Percentiles rank a stretch among this genome's conserved stretches.
These are phyloP conservation scores for Agaricus sinodeliciosus DNA, from an alignment of 768 basidiomycete genomes.

Conservation along the genomic window DNA sequence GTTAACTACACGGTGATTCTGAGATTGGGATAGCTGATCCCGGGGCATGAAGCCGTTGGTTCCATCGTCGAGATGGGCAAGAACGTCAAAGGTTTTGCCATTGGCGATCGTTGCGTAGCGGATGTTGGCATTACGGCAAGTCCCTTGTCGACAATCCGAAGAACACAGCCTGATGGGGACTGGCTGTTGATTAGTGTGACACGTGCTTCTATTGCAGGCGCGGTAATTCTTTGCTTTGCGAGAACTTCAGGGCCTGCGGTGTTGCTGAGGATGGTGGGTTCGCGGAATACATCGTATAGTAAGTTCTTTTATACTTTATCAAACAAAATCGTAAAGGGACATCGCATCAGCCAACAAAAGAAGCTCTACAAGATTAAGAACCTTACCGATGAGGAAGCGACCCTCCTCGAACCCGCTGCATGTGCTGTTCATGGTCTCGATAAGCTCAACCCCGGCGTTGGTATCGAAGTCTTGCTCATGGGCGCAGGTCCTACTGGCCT, in stretches of 20 bases:
- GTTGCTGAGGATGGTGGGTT: constrained; percentile 83
- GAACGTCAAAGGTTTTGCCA: constrained; percentile 67
- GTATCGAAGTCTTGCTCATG: constrained; percentile 76
- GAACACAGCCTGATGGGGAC: constrained; percentile 15
- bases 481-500: constrained; percentile 92
- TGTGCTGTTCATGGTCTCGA: constrained; percentile 92
- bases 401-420: constrained; percentile 83
- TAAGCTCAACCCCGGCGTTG: constrained; percentile 76
- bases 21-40: constrained; percentile 27
- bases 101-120: constrained; percentile 80
- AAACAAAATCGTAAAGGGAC: neutral
- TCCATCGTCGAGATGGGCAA: constrained; percentile 67
- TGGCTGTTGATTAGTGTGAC: constrained; percentile 49
- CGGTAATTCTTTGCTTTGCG: constrained; percentile 77
- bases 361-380: constrained; percentile 88
- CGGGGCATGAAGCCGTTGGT: constrained; percentile 54
- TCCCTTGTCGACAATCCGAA: constrained; percentile 20
- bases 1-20: neutral
- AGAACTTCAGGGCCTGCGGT: constrained; percentile 76
- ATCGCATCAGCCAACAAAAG: constrained; percentile 34
- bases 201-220: constrained; percentile 85
- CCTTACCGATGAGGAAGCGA: constrained; percentile 81
- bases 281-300: constrained; percentile 86
- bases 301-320: constrained; percentile 20
- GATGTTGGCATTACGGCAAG: constrained; percentile 64